A percentile compares a stretch with the other conserved stretches of the same genome.
These are phyloP conservation scores for Coprinopsis sp. DNA, from an alignment of 768 basidiomycete species.

Conservation along the genomic window DNA sequence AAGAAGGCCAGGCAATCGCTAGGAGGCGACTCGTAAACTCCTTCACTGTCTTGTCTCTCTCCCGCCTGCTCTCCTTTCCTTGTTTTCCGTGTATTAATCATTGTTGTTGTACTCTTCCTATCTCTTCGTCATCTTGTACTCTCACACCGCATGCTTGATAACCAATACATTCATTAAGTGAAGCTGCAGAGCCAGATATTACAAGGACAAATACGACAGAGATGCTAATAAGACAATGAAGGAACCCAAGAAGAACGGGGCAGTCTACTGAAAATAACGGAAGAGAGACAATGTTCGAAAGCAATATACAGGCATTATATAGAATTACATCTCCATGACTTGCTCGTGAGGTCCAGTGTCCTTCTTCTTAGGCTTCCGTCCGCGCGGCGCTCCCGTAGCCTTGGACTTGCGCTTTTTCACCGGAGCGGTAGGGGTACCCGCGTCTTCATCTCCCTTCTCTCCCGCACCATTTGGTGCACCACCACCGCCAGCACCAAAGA, in stretches of 20 bases:
- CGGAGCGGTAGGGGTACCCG: slow-evolving; percentile 27
- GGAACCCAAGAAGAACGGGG: background rate
- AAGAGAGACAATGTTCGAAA: background rate
- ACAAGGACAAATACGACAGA: background rate
- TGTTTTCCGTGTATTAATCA: background rate
- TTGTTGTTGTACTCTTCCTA: background rate
- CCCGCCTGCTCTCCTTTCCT: background rate
- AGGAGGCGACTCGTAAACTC: slow-evolving; percentile 29
- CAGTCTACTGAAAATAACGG: background rate
- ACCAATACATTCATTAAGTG: background rate
- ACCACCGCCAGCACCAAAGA: slow-evolving; percentile 59
- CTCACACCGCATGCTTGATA: background rate
- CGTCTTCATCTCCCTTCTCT: slow-evolving; percentile 36
- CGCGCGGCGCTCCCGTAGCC: slow-evolving; percentile 30
- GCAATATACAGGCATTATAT: slow-evolving; percentile 2
- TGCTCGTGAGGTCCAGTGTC: slow-evolving; percentile 11
- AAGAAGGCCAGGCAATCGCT: slow-evolving; percentile 50
- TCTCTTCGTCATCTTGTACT: background rate
- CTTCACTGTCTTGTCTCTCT: too few species aligned
- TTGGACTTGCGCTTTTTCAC: slow-evolving; percentile 41
- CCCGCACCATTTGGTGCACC: slow-evolving; percentile 22
- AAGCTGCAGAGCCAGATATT: background rate
- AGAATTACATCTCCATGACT: slow-evolving; percentile 3
- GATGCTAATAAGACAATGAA: background rate
- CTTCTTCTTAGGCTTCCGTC: slow-evolving; percentile 39